These are phyloP conservation scores for Neofusicoccum sp. DNA, from an alignment of 2,329 filamentous ascomycete species.

Conservation along the genomic window DNA sequence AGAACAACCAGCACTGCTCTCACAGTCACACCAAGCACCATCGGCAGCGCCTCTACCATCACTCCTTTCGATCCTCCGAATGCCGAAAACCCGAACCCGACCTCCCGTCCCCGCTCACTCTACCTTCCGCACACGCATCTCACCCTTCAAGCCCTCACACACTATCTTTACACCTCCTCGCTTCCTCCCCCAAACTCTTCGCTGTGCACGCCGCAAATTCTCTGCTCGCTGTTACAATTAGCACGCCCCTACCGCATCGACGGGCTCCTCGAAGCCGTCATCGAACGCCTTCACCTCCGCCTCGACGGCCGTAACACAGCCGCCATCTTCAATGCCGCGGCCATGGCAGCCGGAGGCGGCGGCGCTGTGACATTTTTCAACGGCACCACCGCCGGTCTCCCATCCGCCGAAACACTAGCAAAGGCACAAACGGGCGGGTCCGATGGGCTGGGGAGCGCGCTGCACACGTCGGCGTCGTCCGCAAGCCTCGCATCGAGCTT, in stretches of 20 bases:
- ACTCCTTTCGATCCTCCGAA: slow-evolving; percentile 53
- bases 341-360: slow-evolving; percentile 94
- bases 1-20: slow-evolving; percentile 48
- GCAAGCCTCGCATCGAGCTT: slow-evolving; percentile 9
- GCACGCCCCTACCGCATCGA: slow-evolving; percentile 91
- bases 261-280: slow-evolving; percentile 85
- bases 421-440: slow-evolving; percentile 11
- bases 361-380: slow-evolving; percentile 70
- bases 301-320: slow-evolving; percentile 93
- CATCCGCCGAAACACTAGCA: not conserved
- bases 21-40: slow-evolving; percentile 35
- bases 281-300: slow-evolving; percentile 83
- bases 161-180: slow-evolving; percentile 90
- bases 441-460: not conserved
- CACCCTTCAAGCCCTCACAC: slow-evolving; percentile 84
- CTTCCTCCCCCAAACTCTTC: slow-evolving; percentile 73
- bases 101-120: slow-evolving; percentile 71
- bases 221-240: slow-evolving; percentile 92
- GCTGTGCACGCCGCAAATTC: slow-evolving; percentile 88
- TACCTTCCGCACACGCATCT: slow-evolving; percentile 91
- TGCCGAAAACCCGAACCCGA: slow-evolving; percentile 52
- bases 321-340: slow-evolving; percentile 95
- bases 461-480: slow-evolving; percentile 5
- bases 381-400: slow-evolving; percentile 18
- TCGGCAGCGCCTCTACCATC: slow-evolving; percentile 39